Evolutionary conservation across 2,329 filamentous ascomycete species (phyloP).

Genomic region (Teratosphaeria pseudoeucalypti): DNA sequence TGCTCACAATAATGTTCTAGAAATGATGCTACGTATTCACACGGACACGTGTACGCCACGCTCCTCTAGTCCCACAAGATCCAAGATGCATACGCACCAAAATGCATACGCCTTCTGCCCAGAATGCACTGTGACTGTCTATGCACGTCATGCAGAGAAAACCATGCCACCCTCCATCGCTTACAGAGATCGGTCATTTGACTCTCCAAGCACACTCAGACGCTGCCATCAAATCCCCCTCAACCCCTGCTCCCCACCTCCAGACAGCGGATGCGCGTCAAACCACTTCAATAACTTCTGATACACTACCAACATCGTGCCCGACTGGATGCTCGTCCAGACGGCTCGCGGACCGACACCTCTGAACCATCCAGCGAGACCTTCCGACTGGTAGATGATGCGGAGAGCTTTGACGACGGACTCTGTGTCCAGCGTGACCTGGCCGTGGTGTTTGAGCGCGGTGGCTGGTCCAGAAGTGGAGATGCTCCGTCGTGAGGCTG

Average conservation of each 20-base stretch:
- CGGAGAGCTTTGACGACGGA: conserved; percentile 75
- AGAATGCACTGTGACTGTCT: no score
- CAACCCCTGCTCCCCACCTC: not conserved
- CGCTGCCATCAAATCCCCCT: not conserved
- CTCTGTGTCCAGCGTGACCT: conserved; percentile 74
- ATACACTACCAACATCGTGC: conserved; percentile 93
- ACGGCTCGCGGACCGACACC: conserved; percentile 86
- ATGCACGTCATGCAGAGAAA: no score
- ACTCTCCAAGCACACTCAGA: no score
- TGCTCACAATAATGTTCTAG: no score
- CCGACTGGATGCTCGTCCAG: conserved; percentile 96
- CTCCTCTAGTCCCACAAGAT: no score
- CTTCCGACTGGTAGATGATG: conserved; percentile 85
- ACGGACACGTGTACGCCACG: no score
- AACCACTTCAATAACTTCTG: conserved; percentile 75
- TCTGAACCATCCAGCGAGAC: conserved; percentile 80
- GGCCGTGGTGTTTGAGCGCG: conserved; percentile 66
- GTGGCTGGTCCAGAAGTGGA: conserved; percentile 86
- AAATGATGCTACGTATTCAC: no score
- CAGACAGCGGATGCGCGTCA: conserved; percentile 42
- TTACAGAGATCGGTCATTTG: no score
- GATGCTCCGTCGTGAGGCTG: conserved; percentile 43
- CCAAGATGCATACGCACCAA: no score
- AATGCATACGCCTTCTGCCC: no score
- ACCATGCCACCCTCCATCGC: no score